Evolutionary conservation across 371 early-diverging fungal species (phyloP), one percentile per base, ranked within the genome.

Genomic region (Nematocida minor): DNA sequence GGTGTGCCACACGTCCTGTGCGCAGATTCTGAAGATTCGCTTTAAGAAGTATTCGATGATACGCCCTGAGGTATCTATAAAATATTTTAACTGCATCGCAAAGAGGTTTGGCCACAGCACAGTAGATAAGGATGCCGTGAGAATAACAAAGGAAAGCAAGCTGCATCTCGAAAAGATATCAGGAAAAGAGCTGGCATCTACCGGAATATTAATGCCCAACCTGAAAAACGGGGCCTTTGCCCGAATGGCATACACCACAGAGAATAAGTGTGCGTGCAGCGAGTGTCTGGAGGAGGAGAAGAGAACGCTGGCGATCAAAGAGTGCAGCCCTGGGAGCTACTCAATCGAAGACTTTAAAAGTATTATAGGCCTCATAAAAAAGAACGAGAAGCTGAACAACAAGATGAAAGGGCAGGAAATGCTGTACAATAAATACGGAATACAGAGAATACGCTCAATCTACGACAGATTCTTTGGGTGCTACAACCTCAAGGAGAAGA

Each of bases 381-480:
- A 27, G 29, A 60, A 74, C 6, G 77, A 74, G 46, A 62, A 62
- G 31, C 38, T 74, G 18, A 40, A 70, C 4, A 32, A 34, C 1
- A 74, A 74, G 20, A 74, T 74, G 22, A 55, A n/a, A 27, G 18
- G 51, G 31, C 77, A 63, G 36, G 22, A 66, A 46, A 49, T 4
- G 34, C 41, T 29, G 32, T 74, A 64, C 34, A 54, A 74, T 38
- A 63, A 66, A 34, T 74, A 51, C 41, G 77, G 77, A 4, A 11
- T 27, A 22, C 25, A 63, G 14, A 62, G 32, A 16, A 60, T 36
- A 3, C 46, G 41, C 1, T 25, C n/a, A 14, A 16, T 74, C n/a
- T 55, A 64, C 38, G 27, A 25, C 34, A 49, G 77, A 46, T 74
- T 64, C 66, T 74, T 74, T 64, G 77, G 77, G 38, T 74, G 64